A percentile compares a stretch with the other conserved stretches of the same genome.
Evolutionary conservation across 495 filamentous ascomycete genomes (phyloP).

Genomic region (Penicillium angulare): DNA sequence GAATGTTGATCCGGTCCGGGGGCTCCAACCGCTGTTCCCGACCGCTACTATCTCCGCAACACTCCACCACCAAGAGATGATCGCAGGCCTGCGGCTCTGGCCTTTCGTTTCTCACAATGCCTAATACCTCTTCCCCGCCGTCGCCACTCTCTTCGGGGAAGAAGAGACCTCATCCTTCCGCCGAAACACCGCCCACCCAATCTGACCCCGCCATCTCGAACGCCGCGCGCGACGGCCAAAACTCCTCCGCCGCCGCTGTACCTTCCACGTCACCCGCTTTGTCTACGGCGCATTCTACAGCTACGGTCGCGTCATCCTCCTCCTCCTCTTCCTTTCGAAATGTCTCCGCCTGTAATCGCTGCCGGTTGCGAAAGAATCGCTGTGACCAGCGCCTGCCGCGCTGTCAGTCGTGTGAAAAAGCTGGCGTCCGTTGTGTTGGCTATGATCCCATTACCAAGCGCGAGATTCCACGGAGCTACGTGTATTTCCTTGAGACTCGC

Average conservation of each 20-base stretch:
- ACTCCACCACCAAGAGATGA: constrained; percentile 36
- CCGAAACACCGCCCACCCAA: constrained; percentile 21
- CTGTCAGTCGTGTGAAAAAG: constrained; percentile 89
- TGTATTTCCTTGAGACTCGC: constrained; percentile 88
- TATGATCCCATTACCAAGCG: constrained; percentile 95
- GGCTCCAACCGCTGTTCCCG: constrained; percentile 22
- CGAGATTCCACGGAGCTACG: constrained; percentile 92
- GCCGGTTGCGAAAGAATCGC: constrained; percentile 86
- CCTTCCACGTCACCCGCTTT: constrained; percentile 18
- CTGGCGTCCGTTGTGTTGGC: constrained; percentile 82
- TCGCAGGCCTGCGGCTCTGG: constrained; percentile 29
- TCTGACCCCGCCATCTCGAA: constrained; percentile 14
- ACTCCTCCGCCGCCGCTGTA: constrained; percentile 11
- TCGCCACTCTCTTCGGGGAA: constrained; percentile 39
- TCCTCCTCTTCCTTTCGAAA: constrained; percentile 74
- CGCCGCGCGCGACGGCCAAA: constrained; percentile 12
- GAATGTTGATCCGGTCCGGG: constrained; percentile 31
- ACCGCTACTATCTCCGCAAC: constrained; percentile 28
- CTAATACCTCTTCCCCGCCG: constrained; percentile 35
- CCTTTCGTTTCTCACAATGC: constrained; percentile 34
- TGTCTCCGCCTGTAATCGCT: constrained; percentile 93
- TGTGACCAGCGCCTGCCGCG: constrained; percentile 91
- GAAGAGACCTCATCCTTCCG: constrained; percentile 43
- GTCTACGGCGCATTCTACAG: constrained; percentile 17
- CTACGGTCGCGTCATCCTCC: constrained; percentile 24